Conservation (phyloP, 371 early-diverging fungal genomes). For the Umbelopsis sp. region DNA sequence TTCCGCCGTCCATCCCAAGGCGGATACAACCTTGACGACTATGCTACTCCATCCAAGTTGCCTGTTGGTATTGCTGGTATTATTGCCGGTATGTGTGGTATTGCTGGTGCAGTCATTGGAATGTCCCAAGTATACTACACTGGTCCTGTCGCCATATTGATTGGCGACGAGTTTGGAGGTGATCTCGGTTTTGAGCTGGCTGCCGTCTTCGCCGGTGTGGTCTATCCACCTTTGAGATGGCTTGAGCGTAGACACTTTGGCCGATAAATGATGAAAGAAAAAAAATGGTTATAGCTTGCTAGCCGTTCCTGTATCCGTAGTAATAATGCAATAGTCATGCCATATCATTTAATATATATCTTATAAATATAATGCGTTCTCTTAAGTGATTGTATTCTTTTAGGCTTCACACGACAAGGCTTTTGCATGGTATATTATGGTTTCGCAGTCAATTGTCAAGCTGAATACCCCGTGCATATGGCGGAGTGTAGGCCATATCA, state of each 20-base stretch:
- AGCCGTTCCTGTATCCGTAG: no score
- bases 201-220: background rate
- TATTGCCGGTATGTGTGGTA: constrained; percentile 23
- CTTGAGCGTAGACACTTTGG: constrained; percentile 1
- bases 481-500: no score
- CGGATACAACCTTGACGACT: constrained; percentile 26
- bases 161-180: background rate
- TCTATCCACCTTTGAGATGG: constrained; percentile 7
- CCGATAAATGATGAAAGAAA: background rate
- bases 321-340: no score
- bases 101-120: constrained; percentile 30
- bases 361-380: no score
- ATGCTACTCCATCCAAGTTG: constrained; percentile 23
- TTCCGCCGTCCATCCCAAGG: constrained; percentile 25
- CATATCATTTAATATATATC: no score
- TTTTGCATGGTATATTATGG: no score
- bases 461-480: no score
- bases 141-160: constrained; percentile 26
- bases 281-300: no score
- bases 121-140: constrained; percentile 34
- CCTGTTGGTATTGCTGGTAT: constrained; percentile 29
- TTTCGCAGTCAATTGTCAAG: no score
- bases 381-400: no score
- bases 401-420: no score
- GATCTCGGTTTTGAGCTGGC: constrained; percentile 12